These are phyloP conservation scores for Aspergillus jensenii DNA, from an alignment of 2,329 filamentous ascomycete species.

Conservation along the genomic window DNA sequence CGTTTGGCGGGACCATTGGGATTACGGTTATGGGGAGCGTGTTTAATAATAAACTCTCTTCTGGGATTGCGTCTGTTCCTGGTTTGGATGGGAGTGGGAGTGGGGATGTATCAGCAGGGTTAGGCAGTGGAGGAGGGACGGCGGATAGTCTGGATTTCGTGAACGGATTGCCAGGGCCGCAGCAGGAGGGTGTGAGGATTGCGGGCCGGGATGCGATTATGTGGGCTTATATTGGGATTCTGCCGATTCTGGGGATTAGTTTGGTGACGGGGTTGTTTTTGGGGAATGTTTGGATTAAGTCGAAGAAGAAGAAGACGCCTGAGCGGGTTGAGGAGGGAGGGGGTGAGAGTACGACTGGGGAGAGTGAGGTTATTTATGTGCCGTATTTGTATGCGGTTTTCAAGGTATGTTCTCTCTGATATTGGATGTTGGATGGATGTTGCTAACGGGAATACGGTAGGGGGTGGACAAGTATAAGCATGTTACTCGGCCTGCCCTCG, in stretches of 20 bases:
- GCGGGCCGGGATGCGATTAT: slow-evolving; percentile 59
- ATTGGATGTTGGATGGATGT: not conserved
- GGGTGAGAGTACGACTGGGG: not conserved
- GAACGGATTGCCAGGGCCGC: slow-evolving; percentile 29
- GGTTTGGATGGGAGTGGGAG: slow-evolving; percentile 15
- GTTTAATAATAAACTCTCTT: slow-evolving; percentile 60
- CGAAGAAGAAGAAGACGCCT: slow-evolving; percentile 6
- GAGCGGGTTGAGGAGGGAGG: not conserved
- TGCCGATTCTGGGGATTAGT: slow-evolving; percentile 57
- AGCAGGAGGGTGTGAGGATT: slow-evolving; percentile 41
- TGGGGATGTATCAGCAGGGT: slow-evolving; percentile 11
- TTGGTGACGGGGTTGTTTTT: slow-evolving; percentile 46
- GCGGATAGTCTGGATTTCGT: slow-evolving; percentile 37
- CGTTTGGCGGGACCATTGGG: slow-evolving; percentile 64
- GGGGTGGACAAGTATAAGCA: slow-evolving; percentile 27
- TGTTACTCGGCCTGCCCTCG: slow-evolving; percentile 18
- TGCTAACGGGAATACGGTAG: slow-evolving; percentile 9
- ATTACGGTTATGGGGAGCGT: slow-evolving; percentile 68
- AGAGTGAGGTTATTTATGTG: slow-evolving; percentile 32
- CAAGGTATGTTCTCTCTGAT: slow-evolving; percentile 20
- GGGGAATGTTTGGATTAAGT: slow-evolving; percentile 54
- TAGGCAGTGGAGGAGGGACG: slow-evolving; percentile 27
- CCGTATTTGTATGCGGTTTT: slow-evolving; percentile 33
- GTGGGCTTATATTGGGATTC: slow-evolving; percentile 63
- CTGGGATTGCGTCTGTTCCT: slow-evolving; percentile 28